These are phyloP conservation scores for Chalaropsis ovoidea DNA, from an alignment of 2,329 filamentous ascomycete genomes.

Conservation along the genomic window DNA sequence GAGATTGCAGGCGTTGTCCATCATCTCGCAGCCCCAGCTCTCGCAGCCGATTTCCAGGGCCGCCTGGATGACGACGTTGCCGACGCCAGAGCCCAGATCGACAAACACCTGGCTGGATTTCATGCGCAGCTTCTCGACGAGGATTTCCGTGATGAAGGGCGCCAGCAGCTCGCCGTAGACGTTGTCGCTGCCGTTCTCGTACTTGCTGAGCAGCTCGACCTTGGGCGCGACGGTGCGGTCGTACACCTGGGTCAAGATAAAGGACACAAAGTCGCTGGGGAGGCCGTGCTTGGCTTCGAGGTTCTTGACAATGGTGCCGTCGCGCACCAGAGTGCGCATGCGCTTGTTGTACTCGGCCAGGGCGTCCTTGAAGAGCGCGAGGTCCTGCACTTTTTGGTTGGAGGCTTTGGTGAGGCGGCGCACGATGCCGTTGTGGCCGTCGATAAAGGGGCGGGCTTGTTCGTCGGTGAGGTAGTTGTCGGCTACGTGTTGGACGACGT, in stretches of 20 bases:
- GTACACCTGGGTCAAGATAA: constrained; percentile 81
- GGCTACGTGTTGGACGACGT: constrained; percentile 58
- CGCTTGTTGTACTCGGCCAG: constrained; percentile 68
- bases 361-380: constrained; percentile 59
- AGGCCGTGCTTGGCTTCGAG: constrained; percentile 60
- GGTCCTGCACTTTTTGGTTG: constrained; percentile 52
- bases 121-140: constrained; percentile 64
- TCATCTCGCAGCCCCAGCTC: constrained; percentile 93
- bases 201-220: constrained; percentile 72
- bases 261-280: constrained; percentile 61
- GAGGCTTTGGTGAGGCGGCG: constrained; percentile 67
- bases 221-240: constrained; percentile 83
- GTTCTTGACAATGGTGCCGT: constrained; percentile 62
- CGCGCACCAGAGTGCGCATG: constrained; percentile 53
- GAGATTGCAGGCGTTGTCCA: constrained; percentile 77
- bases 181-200: constrained; percentile 83
- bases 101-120: constrained; percentile 81
- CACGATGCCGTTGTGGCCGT: constrained; percentile 63
- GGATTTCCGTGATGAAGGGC: constrained; percentile 71
- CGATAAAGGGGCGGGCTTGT: constrained; percentile 56
- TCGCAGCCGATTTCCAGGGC: constrained; percentile 89
- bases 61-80: constrained; percentile 89
- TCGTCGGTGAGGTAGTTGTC: constrained; percentile 68
- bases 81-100: constrained; percentile 89
- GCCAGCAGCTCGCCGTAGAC: constrained; percentile 90